Evolutionary conservation across 2,329 filamentous ascomycete species (phyloP), one percentile per base, ranked within the genome.

Genomic region (Fusarium coffeatum): DNA sequence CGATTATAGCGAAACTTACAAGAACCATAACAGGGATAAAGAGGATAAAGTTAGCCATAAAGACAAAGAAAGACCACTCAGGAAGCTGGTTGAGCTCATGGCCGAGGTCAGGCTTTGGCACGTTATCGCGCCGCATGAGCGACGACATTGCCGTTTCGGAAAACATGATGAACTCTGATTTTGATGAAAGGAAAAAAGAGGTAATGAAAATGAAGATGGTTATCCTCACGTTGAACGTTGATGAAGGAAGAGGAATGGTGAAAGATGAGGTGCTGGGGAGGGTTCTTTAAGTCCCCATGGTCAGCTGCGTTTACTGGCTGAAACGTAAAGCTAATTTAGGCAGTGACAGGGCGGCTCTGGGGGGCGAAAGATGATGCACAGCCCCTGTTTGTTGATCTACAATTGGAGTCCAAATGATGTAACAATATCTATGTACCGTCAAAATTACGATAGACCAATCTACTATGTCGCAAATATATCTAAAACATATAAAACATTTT

Each of bases 11-110:
- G 8, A 16, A 18, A 76, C 80, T 68, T 78, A 87, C 84, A 45
- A 83, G 71, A 55, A 86, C 9, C 37, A 83, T 63, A 27, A 82
- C 22, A 37, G 85, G 85, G 13, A 86, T 55, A 68, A 87, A 83
- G 64, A 86, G 51, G 34, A 86, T 28, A 46, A 82, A 55, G 67
- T 86, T 78, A 54, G 79, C 55, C 20, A 83, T 57, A 48, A 84
- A 49, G 59, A 87, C 64, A 42, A 75, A 67, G 65, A 68, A 76
- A n/a, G 80, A 76, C 82, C 82, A 84, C n/a, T 54, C 46, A n/a
- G 69, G 67, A 22, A 59, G 55, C 20, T 63, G 40, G 13, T 37
- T 41, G 15, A 65, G 30, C 45, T 58, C 51, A 49, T 60, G 45
- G 18, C 30, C 51, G 28, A 63, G 41, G 27, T 66, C 53, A 13